Evolutionary conservation across 306 rosid genomes (phyloP).

Genomic region (Cucurbita moschata): DNA sequence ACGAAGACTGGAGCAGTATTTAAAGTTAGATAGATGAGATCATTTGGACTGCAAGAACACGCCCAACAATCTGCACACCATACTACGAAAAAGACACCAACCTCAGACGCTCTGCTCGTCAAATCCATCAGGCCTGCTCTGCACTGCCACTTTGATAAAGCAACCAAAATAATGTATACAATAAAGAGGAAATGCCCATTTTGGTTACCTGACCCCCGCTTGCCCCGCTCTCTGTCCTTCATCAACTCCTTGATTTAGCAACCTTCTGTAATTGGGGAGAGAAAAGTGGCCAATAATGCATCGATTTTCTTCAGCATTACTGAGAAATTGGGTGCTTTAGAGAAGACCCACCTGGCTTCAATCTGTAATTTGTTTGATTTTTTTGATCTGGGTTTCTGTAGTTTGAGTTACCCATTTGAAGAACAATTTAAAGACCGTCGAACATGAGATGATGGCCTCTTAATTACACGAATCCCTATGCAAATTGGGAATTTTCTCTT

Average conservation of each 20-base stretch:
- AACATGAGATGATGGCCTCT: not conserved
- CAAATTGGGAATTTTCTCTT: not conserved
- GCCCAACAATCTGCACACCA: not conserved
- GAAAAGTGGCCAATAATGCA: not conserved
- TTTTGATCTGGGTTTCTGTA: not conserved
- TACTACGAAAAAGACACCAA: constrained; percentile 11
- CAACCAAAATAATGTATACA: not conserved
- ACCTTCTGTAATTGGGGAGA: constrained; percentile 5
- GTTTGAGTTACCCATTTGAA: not conserved
- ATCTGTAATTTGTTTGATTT: not conserved
- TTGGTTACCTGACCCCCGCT: constrained; percentile 19
- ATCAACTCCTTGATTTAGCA: constrained; percentile 19
- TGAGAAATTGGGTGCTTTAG: not conserved
- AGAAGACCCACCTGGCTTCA: not conserved
- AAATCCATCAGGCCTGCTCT: constrained; percentile 1
- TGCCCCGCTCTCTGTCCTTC: constrained; percentile 6
- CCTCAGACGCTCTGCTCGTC: not conserved
- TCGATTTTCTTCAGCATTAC: not conserved
- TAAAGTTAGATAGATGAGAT: not conserved
- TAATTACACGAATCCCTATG: constrained; percentile 4
- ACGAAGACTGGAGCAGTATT: constrained; percentile 18
- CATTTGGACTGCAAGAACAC: not conserved
- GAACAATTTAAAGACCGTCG: not conserved
- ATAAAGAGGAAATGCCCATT: constrained; percentile 8
- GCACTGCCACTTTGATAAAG: constrained; percentile 18